phyloP scores from a whole-genome alignment of 306 rosid genomes.

The Carpinus fangiana region DNA sequence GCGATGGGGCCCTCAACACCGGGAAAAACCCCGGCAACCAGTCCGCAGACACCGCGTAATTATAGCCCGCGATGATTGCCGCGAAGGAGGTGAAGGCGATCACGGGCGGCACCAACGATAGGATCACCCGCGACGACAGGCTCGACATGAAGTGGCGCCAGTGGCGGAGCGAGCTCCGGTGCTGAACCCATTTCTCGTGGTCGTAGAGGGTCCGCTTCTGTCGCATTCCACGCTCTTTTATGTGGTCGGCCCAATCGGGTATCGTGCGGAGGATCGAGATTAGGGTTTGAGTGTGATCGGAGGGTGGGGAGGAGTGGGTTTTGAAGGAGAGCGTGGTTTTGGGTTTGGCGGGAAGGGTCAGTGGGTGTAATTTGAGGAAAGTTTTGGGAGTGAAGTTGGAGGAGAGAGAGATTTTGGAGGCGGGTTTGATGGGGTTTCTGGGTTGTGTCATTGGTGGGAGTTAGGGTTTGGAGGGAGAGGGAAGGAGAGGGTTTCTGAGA shows the following conservation, averaged over 20 bases:
- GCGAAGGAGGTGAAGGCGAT: conserved; percentile 65
- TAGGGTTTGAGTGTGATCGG: conserved; percentile 25
- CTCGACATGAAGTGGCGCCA: conserved; percentile 71
- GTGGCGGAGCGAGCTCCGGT: conserved; percentile 88
- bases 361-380: conserved; percentile 6
- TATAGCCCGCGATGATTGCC: conserved; percentile 58
- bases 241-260: conserved; percentile 81
- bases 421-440: conserved; percentile 38
- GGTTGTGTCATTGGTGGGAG: conserved; percentile 41
- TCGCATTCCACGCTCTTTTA: conserved; percentile 71
- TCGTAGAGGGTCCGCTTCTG: conserved; percentile 52
- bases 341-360: conserved; percentile 33
- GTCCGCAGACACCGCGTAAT: conserved; percentile 46
- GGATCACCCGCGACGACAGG: conserved; percentile 73
- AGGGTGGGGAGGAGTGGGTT: conserved; percentile 28
- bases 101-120: conserved; percentile 77
- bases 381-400: conserved; percentile 50
- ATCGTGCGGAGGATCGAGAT: conserved; percentile 42
- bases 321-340: conserved; percentile 19
- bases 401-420: conserved; percentile 25
- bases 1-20: conserved; percentile 49
- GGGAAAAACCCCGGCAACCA: conserved; percentile 65
- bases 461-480: conserved; percentile 22
- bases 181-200: conserved; percentile 67
- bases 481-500: conserved; percentile 12